A percentile compares a stretch with the other conserved stretches of the same genome.
These are phyloP conservation scores for Adansonia digitata DNA, from an alignment of 345 rosid species.

Conservation along the genomic window DNA sequence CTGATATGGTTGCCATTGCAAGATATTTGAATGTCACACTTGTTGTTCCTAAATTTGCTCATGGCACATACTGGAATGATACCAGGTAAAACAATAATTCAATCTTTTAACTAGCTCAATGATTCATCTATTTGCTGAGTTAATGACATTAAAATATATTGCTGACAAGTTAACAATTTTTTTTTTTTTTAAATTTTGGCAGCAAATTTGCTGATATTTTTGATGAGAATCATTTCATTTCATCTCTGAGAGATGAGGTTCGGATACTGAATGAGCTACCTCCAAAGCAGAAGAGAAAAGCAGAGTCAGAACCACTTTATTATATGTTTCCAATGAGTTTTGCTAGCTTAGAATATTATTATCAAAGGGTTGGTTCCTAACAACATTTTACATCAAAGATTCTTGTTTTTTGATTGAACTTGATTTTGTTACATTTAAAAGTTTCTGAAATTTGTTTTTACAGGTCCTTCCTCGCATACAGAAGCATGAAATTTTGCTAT, in stretches of 20 bases:
- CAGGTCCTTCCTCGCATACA: constrained; percentile 82
- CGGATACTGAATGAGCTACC: constrained; percentile 73
- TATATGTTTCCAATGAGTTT: constrained; percentile 75
- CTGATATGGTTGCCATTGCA: constrained; percentile 88
- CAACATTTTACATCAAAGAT: constrained; percentile 1
- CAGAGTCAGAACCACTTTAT: constrained; percentile 53
- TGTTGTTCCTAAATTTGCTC: constrained; percentile 77
- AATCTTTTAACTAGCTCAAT: neutral
- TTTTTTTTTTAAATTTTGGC: constrained; percentile 7
- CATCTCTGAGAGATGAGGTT: constrained; percentile 85
- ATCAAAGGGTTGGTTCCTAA: constrained; percentile 26
- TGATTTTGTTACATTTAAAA: neutral
- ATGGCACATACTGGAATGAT: constrained; percentile 82
- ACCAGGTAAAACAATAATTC: constrained; percentile 42
- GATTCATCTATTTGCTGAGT: neutral
- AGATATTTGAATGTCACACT: constrained; percentile 82
- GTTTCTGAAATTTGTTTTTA: neutral
- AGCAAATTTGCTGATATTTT: constrained; percentile 88
- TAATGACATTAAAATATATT: neutral
- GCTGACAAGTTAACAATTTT: neutral
- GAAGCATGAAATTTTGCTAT: constrained; percentile 60
- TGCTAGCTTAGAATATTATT: constrained; percentile 75
- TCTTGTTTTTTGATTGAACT: neutral
- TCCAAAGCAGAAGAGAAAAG: constrained; percentile 59
- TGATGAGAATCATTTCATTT: constrained; percentile 77